Evolutionary conservation across 129 eudicot genomes (phyloP).

Genomic region (Flaveria ramosissima): DNA sequence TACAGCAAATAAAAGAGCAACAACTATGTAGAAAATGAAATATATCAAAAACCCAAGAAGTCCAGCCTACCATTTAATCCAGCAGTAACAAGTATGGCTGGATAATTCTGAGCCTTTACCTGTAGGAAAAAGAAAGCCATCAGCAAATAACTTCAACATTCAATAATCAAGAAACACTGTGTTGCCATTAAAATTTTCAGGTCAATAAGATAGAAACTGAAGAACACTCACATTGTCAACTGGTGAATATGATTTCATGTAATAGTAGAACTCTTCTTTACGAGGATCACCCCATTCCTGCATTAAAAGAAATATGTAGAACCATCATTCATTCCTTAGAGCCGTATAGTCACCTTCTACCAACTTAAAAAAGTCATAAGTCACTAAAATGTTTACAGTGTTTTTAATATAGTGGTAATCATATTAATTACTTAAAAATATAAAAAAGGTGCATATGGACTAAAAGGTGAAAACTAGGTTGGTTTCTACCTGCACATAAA

Average conservation of each 20-base stretch:
- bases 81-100: constrained; percentile 81
- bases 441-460: neutral
- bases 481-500: neutral
- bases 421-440: too few relatives aligned
- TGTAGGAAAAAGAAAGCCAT: constrained; percentile 35
- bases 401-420: neutral
- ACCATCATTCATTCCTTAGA: neutral
- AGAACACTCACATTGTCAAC: constrained; percentile 80
- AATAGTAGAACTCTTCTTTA: constrained; percentile 76
- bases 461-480: neutral
- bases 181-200: neutral
- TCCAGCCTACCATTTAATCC: constrained; percentile 75
- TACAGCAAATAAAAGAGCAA: neutral
- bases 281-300: constrained; percentile 99
- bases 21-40: neutral
- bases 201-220: constrained; percentile 7
- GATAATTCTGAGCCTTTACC: constrained; percentile 79
- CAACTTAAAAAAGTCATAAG: neutral
- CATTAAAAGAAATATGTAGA: constrained; percentile 23
- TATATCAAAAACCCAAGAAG: constrained; percentile 3
- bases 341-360: neutral
- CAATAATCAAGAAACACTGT: constrained; percentile 4
- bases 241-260: constrained; percentile 96
- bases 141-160: neutral
- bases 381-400: neutral